Evolutionary conservation across 2,329 filamentous ascomycete species (phyloP), one percentile per base, ranked within the genome.

Genomic region (Fusarium pininemorale): DNA sequence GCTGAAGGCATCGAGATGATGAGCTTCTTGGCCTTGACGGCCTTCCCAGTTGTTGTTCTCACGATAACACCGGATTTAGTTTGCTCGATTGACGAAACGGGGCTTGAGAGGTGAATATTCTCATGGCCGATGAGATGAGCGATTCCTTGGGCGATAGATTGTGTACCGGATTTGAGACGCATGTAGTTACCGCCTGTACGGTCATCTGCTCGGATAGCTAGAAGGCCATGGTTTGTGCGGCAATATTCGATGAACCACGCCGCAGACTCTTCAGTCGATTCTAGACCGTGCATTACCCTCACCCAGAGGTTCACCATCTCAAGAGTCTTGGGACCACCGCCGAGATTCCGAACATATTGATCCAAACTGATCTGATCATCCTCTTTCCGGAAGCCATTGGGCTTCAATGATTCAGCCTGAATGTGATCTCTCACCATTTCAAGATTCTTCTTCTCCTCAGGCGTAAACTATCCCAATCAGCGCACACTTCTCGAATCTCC

Each of bases 1-100:
- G 87, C 83, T 11, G 84, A 86, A 0, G 88, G 85, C 11, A 90
- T 78, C 4, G 87, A 86, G 7, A 88, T 69, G 55, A 90, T 84
- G 32, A 83, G 80, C 50, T 85, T 85, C 28, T 78, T 80, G 1
- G 81, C 83, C 6, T 79, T 67, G 28, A 83, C 79, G 0, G 76
- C 63, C 26, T 71, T 75, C 14, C 75, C 76, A 3, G 66, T 73
- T 0, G 71, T 77, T 0, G 78, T 78, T 14, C 54, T 76, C 5
- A 81, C 74, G 1, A 39, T 45, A 1, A 74, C 69, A 22, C 76
- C 62, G 1, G 55, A 47, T 15, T 71, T 56, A 26, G 35, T 42
- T 39, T 80, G 61, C 18, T 79, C 59, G 18, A 80, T 77, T 35
- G 78, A 77, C 2, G 66, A 68, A 3, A 79, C 78, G 2, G 79